Evolutionary conservation across 1,284 basidiomycete genomes (phyloP), one percentile per base, ranked within the genome.

Genomic region (Fomitopsis schrenkii): DNA sequence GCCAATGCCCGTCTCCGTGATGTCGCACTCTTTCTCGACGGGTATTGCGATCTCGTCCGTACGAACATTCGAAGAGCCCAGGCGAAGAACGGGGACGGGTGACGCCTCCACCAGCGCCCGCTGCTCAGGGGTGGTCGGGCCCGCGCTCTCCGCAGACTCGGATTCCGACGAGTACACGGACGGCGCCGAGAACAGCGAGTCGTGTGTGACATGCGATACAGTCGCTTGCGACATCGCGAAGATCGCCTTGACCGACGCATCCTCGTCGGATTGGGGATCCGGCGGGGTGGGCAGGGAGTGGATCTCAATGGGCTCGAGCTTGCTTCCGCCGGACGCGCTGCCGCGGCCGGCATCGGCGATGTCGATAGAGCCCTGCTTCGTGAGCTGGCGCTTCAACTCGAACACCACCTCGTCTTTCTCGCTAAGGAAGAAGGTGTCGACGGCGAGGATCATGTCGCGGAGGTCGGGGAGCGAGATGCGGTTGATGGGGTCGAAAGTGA

Each of bases 361-460:
- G 48, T 59, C 48, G 45, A 59, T 35, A 14, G 58, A 58, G 36
- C 6, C 38, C 33, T 30, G 35, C 35, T 54, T 36, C 26, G 52
- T 40, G 52, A 38, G 35, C 36, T 38, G 35, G 35, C 19, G n/a
- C 52, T 54, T 33, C n/a, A 54, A 7, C 33, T 19, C 52, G 52
- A 38, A 54, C 7, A 26, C 52, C 35, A 26, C n/a, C 52, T 54
- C 35, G 12, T 38, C 52, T 5, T 22, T 33, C n/a, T 54, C 52
- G 52, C n/a, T 38, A 9, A 62, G 64, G 63, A 69, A 73, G 66
- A 75, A 74, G 6, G 70, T 68, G 46, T 70, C 61, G 48, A 70
- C 61, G 38, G 58, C 60, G 26, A 67, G 46, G 45, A 74, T 64
- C n/a, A 66, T 65, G 12, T 58, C 35, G 28, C 71, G 68, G 3